Conservation (phyloP, 768 basidiomycete genomes). For the Rhizopogon vinicolor region DNA sequence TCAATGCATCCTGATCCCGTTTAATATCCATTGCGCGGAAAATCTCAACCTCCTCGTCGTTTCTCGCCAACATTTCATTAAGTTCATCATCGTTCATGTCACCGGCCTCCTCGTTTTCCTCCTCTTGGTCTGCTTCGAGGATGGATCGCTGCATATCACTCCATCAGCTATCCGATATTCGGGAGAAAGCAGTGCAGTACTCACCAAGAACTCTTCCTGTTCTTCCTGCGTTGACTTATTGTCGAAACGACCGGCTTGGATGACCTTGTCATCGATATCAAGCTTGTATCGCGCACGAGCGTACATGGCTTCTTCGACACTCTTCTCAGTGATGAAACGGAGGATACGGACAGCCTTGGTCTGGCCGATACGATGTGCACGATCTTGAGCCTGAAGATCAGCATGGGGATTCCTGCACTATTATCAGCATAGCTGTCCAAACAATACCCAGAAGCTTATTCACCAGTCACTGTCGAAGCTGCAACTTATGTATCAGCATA, state of each 20-base stretch:
- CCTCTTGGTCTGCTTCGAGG: constrained; percentile 85
- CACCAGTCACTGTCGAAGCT: constrained; percentile 81
- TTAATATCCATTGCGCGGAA: constrained; percentile 84
- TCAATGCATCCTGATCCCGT: constrained; percentile 63
- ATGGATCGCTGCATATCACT: constrained; percentile 66
- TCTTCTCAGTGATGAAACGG: constrained; percentile 96
- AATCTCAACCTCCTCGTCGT: constrained; percentile 67
- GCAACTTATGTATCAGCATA: constrained; percentile 7
- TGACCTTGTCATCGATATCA: constrained; percentile 98
- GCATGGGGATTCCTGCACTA: constrained; percentile 90
- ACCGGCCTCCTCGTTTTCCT: constrained; percentile 85
- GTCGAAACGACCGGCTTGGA: constrained; percentile 98
- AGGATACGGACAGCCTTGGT: constrained; percentile 97
- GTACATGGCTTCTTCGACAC: constrained; percentile 98
- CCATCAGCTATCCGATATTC: constrained; percentile 3
- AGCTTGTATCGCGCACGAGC: constrained; percentile 93
- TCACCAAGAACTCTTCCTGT: constrained; percentile 89
- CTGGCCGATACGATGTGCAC: constrained; percentile 99
- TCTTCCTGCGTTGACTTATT: constrained; percentile 98
- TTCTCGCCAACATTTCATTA: constrained; percentile 87
- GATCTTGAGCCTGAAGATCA: constrained; percentile 98
- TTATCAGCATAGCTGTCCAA: not conserved
- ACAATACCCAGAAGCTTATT: constrained; percentile 2
- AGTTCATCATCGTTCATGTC: constrained; percentile 95
- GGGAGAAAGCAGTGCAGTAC: constrained; percentile 20